Evolutionary conservation across 805 yeast genomes (phyloP), one percentile per base, ranked within the genome.

Genomic region (Hanseniaspora thailandica): DNA sequence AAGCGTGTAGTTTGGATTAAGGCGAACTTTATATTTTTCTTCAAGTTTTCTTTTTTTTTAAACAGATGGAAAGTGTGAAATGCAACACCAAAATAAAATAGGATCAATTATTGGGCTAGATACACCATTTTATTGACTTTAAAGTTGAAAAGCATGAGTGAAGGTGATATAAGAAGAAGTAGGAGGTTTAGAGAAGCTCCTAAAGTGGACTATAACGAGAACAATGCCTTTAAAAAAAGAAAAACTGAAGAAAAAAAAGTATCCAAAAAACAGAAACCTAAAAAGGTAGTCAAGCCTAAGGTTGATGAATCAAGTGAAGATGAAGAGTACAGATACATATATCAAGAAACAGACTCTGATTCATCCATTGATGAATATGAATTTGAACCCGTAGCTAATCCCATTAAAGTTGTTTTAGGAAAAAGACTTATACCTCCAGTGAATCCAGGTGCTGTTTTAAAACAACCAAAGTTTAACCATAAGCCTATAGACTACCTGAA

Each of bases 381-480:
- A 57, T 22, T 57, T 51, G 35, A 30, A 19, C 54, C 47, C 4
- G 38, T 34, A 17, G 2, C 5, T 26, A 49, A 50, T 23, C 54
- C 54, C 5, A 9, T 50, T 3, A 50, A 43, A 34, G 40, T 50
- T 13, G 47, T 50, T 8, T 15, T 50, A 2, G 54, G 54, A 17
- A 22, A 20, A 13, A 43, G 47, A 50, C 5, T 12, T 5, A n/a
- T 75, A 43, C 64, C 73, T 4, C 69, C 81, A 5, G 74, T 84
- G 0, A 82, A 82, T 59, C 88, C 89, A 7, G 66, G 70, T 25
- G 84, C 81, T 65, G 70, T 74, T 5, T 65, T 76, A 0, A 61
- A 64, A 6, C 23, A 22, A n/a, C 81, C 84, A 0, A 61, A 71
- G 49, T 77, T 64, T 57, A 57, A 35, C 17, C 10, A 57, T 6